Conservation (phyloP, 164 flowering plant genomes). For the Aristolochia fimbriata region DNA sequence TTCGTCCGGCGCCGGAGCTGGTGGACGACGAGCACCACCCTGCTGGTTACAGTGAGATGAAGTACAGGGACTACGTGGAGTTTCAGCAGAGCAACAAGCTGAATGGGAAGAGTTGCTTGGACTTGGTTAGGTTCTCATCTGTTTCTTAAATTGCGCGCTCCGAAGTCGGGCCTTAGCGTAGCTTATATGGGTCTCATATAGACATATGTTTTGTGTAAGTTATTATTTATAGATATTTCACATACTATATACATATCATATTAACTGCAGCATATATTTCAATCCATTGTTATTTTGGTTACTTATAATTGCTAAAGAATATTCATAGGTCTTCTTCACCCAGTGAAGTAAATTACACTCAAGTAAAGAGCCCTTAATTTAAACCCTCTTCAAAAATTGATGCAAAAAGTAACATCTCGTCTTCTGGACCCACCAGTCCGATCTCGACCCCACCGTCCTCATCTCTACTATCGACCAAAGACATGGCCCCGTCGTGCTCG, state of each 20-base stretch:
- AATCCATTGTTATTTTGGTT: too few relatives aligned
- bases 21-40: slow-evolving; percentile 18
- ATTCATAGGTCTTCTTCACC: too few relatives aligned
- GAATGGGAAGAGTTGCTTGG: slow-evolving; percentile 28
- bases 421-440: background rate
- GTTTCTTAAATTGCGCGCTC: background rate
- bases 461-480: slow-evolving; percentile 8
- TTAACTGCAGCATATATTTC: too few relatives aligned
- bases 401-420: slow-evolving; percentile 1
- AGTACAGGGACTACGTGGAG: slow-evolving; percentile 39
- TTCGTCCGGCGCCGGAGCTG: slow-evolving; percentile 32
- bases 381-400: slow-evolving; percentile 2
- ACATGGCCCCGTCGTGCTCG: slow-evolving; percentile 3
- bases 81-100: slow-evolving; percentile 37
- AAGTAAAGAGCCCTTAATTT: too few relatives aligned
- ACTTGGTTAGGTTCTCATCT: slow-evolving; percentile 16
- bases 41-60: slow-evolving; percentile 31
- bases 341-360: too few relatives aligned
- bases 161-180: too few relatives aligned
- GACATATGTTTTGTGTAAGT: too few relatives aligned
- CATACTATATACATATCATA: too few relatives aligned
- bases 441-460: slow-evolving; percentile 10
- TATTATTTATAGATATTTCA: too few relatives aligned
- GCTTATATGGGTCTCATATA: too few relatives aligned
- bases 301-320: too few relatives aligned